These are phyloP conservation scores for Lactarius vividus DNA, from an alignment of 768 basidiomycete genomes.

Conservation along the genomic window DNA sequence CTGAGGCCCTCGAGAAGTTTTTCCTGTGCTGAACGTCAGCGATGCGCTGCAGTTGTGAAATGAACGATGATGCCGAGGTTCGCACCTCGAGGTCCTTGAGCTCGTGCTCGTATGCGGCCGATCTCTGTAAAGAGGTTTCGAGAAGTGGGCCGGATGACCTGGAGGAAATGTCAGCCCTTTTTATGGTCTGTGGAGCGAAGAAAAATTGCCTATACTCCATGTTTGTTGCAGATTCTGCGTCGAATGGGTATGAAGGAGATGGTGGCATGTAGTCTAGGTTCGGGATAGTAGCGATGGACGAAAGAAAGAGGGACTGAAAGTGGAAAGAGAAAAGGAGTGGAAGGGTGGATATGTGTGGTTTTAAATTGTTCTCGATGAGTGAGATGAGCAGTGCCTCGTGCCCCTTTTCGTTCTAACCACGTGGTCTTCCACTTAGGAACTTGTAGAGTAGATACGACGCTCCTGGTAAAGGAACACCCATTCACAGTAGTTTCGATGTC, in stretches of 20 bases:
- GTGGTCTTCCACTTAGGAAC: neutral
- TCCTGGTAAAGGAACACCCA: no score
- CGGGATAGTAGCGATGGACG: neutral
- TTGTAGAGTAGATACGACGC: no score
- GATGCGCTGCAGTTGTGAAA: neutral
- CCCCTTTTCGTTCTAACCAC: neutral
- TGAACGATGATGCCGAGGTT: neutral
- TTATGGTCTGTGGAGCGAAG: neutral
- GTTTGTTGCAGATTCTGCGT: slow-evolving; percentile 4
- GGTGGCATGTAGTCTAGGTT: neutral
- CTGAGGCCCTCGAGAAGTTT: slow-evolving; percentile 67
- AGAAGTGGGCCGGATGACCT: slow-evolving; percentile 1
- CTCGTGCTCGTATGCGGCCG: slow-evolving; percentile 17
- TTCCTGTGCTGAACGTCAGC: slow-evolving; percentile 39
- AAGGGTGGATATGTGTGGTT: neutral
- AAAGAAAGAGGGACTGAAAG: neutral
- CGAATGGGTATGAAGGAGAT: neutral
- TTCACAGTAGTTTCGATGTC: neutral
- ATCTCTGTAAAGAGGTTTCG: neutral
- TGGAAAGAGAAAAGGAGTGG: neutral
- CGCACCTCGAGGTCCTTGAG: slow-evolving; percentile 30
- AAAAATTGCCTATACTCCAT: neutral
- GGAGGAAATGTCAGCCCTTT: neutral
- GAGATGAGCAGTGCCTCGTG: neutral
- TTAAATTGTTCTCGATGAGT: neutral